A percentile compares a stretch with the other conserved stretches of the same genome.
Conservation (phyloP, 257 asterid species). For the Coffea canephora region DNA sequence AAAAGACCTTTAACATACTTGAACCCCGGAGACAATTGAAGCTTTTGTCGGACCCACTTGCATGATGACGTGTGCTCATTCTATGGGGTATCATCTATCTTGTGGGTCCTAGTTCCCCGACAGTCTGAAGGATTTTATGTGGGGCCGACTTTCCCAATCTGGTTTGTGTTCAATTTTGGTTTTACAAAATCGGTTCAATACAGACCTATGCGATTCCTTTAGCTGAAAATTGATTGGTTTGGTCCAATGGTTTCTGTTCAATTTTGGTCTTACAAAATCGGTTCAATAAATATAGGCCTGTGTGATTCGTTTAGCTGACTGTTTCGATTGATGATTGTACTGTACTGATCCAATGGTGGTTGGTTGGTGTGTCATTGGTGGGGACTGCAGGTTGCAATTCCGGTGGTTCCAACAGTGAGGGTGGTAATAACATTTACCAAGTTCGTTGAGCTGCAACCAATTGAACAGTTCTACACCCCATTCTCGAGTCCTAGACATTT, state of each 20-base stretch:
- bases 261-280: no score
- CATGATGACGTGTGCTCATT: not conserved
- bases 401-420: conserved; percentile 94
- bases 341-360: conserved; percentile 1
- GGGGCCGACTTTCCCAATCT: not conserved
- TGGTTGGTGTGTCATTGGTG: not conserved
- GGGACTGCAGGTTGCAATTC: conserved; percentile 75
- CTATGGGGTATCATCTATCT: not conserved
- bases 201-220: no score
- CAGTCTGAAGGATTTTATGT: not conserved
- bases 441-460: conserved; percentile 68
- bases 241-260: not conserved
- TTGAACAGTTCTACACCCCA: conserved; percentile 81
- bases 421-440: conserved; percentile 90
- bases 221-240: not conserved
- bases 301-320: not conserved
- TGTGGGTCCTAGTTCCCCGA: not conserved
- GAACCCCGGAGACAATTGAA: conserved; percentile 3
- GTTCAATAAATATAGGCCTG: no score
- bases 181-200: no score
- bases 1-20: conserved; percentile 19
- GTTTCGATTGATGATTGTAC: not conserved
- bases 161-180: no score
- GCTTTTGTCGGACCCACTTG: not conserved
- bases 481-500: conserved; percentile 69